Evolutionary conservation across 108 stramenopile species (phyloP), one percentile per base, ranked within the genome.

Genomic region (Fragilaria radians): DNA sequence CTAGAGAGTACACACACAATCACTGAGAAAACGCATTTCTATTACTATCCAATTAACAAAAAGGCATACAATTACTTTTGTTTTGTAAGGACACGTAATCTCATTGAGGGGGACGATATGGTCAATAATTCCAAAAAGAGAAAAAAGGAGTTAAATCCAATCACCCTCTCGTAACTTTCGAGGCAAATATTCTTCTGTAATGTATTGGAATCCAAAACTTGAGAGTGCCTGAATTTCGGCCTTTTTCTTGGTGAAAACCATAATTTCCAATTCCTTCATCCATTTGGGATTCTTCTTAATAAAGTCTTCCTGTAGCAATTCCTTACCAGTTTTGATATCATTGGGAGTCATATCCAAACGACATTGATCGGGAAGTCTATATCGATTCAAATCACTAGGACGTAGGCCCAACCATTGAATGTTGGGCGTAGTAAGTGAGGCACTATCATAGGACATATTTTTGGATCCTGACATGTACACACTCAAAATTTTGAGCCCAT

Each of bases 221-320:
- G 86, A 88, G 56, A 96, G 74, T 2, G 94, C 94, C 86, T 95
- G 97, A 50, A 98, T 98, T 74, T 98, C 97, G 0, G 97, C 97
- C 81, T 96, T 98, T 36, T 95, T 83, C 76, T 95, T 97, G 4
- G 89, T 88, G 57, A 89, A 92, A 57, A 97, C 88, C 97, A 96
- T 98, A 21, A 81, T 81, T 67, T 95, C 76, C 46, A 98, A 66
- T 66, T 98, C 97, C 60, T 88, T 91, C 76, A 89, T 82, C 97
- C 97, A 98, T 46, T 82, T 62, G 7, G 93, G 89, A 80, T 97
- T 98, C 73, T 94, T 93, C 68, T 74, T 64, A 54, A 98, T 96
- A 61, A 97, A 98, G 0, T 93, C 92, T 72, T 98, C 97, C 61
- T 96, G 78, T 32, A 98, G 61, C 47, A 98, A 68, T 50, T 94